Evolutionary conservation across 1,284 basidiomycete species (phyloP), one percentile per base, ranked within the genome.

Genomic region (Ceratobasidium papillatum): DNA sequence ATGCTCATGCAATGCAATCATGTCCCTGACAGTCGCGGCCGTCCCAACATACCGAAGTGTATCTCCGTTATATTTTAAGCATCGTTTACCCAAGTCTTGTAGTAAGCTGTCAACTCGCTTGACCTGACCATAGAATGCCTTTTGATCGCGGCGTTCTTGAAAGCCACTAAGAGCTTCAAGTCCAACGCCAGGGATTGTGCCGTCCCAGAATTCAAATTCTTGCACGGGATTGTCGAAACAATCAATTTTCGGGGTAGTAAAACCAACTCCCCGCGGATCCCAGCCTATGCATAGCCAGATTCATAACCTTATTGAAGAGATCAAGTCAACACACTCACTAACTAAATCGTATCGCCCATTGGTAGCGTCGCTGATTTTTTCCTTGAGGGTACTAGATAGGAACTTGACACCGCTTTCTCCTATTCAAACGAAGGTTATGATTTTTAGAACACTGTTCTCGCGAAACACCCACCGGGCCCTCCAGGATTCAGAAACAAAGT

Each of bases 401-500:
- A n/a, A 19, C 0, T 22, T 36, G 3, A 66, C 43, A n/a, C 64
- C 64, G 19, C 64, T 66, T 1, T 5, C 1, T 14, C 64, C 64
- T 66, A 17, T 27, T 54, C n/a, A 54, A 8, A 54, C 47, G 3
- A 49, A 19, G 3, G 7, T 17, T 43, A 17, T 43, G 7, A 7
- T 11, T n/a, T 8, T 52, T n/a, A 5, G 36, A 62, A 62, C 5
- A 30, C 32, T 19, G 14, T 36, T 22, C 25, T n/a, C n/a, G 19
- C 3, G 41, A 32, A 61, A 38, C 32, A 61, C 58, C 1, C 14
- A 61, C 63, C 32, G 9, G 49, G 47, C 12, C 43, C 73, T 49
- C 73, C 74, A 9, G 74, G 74, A 25, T 74, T 74, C 11, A 75
- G 19, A 36, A 75, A 75, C 14, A 75, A 58, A 11, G 68, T 74